phyloP scores from a whole-genome alignment of 306 rosid genomes.

The Pachyrhizus erosus region DNA sequence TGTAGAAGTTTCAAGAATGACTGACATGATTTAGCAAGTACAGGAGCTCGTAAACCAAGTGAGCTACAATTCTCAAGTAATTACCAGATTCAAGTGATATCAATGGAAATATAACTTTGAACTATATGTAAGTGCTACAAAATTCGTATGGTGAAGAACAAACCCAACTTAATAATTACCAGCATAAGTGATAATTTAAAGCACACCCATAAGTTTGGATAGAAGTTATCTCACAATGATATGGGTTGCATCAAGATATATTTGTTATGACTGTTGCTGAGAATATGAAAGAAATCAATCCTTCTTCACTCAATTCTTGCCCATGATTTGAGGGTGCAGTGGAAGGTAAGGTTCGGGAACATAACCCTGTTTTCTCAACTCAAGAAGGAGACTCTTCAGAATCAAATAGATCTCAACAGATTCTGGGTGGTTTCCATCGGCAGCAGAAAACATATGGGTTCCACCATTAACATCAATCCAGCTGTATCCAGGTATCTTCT shows the following conservation, averaged over 20 bases:
- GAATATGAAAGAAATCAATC: slow-evolving; percentile 34
- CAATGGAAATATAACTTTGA: not conserved
- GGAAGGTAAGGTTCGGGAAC: slow-evolving; percentile 76
- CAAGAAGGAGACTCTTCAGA: slow-evolving; percentile 66
- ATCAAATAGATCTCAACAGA: slow-evolving; percentile 61
- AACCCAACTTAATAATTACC: slow-evolving; percentile 5
- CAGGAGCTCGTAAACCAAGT: not conserved
- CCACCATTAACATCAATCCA: slow-evolving; percentile 78
- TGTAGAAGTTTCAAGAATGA: slow-evolving; percentile 11
- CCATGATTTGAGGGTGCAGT: slow-evolving; percentile 60
- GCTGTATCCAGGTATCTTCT: slow-evolving; percentile 79
- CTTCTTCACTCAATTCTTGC: slow-evolving; percentile 40
- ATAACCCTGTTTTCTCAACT: slow-evolving; percentile 78
- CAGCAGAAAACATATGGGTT: slow-evolving; percentile 78
- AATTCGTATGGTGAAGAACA: not conserved
- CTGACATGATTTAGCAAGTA: not conserved
- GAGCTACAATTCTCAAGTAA: slow-evolving; percentile 6
- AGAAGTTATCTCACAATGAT: not conserved
- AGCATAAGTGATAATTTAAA: not conserved
- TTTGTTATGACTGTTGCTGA: slow-evolving; percentile 23
- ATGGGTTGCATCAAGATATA: slow-evolving; percentile 26
- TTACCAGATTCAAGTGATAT: not conserved
- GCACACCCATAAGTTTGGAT: not conserved
- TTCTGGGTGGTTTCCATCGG: slow-evolving; percentile 72
- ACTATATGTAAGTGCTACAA: slow-evolving; percentile 9